phyloP scores from a whole-genome alignment of 306 rosid species.

The Pterocarpus macrocarpus region DNA sequence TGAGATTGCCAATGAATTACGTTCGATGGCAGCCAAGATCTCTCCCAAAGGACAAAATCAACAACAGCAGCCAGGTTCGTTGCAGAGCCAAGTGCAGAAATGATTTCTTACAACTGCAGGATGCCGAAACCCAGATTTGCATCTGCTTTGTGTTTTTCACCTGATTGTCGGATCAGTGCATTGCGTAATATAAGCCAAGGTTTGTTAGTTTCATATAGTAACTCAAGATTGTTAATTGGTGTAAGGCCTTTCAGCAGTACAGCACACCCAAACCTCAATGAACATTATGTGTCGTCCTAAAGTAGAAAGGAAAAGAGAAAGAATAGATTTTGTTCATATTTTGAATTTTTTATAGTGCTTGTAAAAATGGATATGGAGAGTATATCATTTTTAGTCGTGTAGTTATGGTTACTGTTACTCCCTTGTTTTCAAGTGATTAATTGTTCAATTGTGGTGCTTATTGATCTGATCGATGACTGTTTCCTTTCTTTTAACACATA shows the following conservation, averaged over 20 bases:
- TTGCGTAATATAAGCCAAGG: constrained; percentile 42
- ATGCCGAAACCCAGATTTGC: constrained; percentile 10
- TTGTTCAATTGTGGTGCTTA: neutral
- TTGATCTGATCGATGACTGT: constrained; percentile 8
- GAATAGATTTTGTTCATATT: constrained; percentile 7
- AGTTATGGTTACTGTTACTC: constrained; percentile 20
- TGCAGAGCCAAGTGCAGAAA: constrained; percentile 53
- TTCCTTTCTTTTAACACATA: neutral
- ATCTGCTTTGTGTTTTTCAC: constrained; percentile 42
- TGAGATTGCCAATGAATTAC: constrained; percentile 74
- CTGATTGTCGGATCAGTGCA: constrained; percentile 38
- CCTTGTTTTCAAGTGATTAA: neutral
- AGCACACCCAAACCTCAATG: constrained; percentile 31
- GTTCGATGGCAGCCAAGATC: constrained; percentile 74
- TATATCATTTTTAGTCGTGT: constrained; percentile 3
- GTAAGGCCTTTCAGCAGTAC: constrained; percentile 26
- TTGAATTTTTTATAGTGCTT: constrained; percentile 27
- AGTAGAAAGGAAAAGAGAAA: constrained; percentile 15
- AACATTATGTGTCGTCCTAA: constrained; percentile 4
- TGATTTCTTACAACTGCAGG: constrained; percentile 49
- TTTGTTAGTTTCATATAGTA: constrained; percentile 35
- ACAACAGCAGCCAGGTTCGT: constrained; percentile 60
- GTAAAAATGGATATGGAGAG: constrained; percentile 42
- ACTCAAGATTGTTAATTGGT: constrained; percentile 11
- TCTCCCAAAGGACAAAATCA: constrained; percentile 76